Base-by-base conservation (phyloP, 345 rosid species). In the Erodium maritimum region DNA sequence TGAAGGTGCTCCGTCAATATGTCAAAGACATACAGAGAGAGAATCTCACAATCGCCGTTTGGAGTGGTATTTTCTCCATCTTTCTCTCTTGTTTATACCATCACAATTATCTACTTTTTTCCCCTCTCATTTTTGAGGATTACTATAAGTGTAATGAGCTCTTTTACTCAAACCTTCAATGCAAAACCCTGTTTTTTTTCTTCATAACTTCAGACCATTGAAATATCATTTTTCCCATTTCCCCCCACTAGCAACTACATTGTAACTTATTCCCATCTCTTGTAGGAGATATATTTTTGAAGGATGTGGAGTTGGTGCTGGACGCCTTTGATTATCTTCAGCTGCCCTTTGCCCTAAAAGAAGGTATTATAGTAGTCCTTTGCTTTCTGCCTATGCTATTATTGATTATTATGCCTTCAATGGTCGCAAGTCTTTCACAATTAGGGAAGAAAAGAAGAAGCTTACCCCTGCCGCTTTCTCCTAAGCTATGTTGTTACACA, bases 311-410 rank as follows among this genome's bases (percentile, higher is more conserved):
- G 20, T 80, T 91, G 22, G 82, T 78, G 72, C 90, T 82, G 11
- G 96, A 88, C 61, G 95, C 97, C 56, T 91, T 91, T 50, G 97
- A 91, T 69, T 86, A 83, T 74, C 83, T 91, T 54, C 95, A 81
- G 73, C 68, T 88, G 24, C 96, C 97, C 4, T 78, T 88, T 21
- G 83, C 91, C 61, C 79, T 91, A 25, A 84, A 84, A 69, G 85
- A 83, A 69, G 95, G 94, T 81, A 68, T 60, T 14, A 23, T 24
- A 8, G 7, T n/a, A 11, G 17, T 1, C 4, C 14, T 56, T 12
- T 8, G 37, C 19, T 19, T 29, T 50, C 20, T 59, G 33, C 8
- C 12, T 45, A 11, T 29, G 37, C 37, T 29, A 29, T 29, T 29
- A 29, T 17, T 42, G 16, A 1, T 19, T 54, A 4, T 17, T 51